Evolutionary conservation across 148 eudicot genomes (phyloP).

Genomic region (Cornus florida): DNA sequence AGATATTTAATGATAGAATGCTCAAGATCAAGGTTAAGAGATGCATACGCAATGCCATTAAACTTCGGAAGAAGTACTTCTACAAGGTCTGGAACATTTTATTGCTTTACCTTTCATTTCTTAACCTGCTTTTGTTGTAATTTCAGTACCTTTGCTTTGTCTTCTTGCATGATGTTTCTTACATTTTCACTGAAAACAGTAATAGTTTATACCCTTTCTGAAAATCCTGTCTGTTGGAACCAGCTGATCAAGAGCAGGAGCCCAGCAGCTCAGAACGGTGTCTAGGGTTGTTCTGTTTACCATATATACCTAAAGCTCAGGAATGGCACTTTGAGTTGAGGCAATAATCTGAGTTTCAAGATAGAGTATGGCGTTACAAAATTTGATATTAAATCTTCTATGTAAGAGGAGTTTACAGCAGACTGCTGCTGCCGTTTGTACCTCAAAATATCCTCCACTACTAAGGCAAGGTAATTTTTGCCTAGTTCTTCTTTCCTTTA

Average conservation of each 20-base stretch:
- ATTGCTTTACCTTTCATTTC: not conserved
- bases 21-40: conserved; percentile 89
- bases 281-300: conserved; percentile 17
- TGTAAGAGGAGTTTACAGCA: conserved; percentile 14
- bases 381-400: conserved; percentile 8
- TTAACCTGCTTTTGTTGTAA: not conserved
- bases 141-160: not conserved
- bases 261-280: conserved; percentile 40
- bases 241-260: conserved; percentile 63
- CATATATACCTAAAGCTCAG: conserved; percentile 6
- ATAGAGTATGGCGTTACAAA: conserved; percentile 5
- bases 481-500: not conserved
- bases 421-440: conserved; percentile 23
- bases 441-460: conserved; percentile 6
- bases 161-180: not conserved
- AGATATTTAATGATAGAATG: conserved; percentile 93
- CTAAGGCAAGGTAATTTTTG: conserved; percentile 26
- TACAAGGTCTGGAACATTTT: conserved; percentile 60
- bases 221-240: conserved; percentile 17
- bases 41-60: conserved; percentile 84
- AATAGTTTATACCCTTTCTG: not conserved
- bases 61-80: conserved; percentile 87
- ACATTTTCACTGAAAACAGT: not conserved
- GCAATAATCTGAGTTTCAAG: conserved; percentile 12
- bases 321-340: conserved; percentile 10